Conservation (phyloP, 495 filamentous ascomycete species). For the Xylaria flabelliformis region DNA sequence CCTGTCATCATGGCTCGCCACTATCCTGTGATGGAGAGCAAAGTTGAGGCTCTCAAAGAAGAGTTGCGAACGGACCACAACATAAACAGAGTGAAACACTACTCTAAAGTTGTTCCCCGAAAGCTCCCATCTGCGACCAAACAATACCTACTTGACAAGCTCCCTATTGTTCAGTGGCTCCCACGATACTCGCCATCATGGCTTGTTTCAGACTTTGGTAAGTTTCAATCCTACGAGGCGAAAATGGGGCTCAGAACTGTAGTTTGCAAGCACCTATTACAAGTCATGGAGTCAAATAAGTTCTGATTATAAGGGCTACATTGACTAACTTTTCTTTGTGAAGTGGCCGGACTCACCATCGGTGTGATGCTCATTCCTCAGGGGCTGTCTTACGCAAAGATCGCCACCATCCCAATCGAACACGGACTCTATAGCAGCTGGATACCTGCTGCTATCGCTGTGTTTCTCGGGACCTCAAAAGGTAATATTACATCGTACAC, state of each 20-base stretch:
- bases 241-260: neutral
- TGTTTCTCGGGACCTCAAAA: constrained; percentile 63
- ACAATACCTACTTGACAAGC: constrained; percentile 57
- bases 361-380: constrained; percentile 61
- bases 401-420: constrained; percentile 58
- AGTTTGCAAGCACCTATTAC: neutral
- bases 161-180: constrained; percentile 61
- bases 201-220: constrained; percentile 54
- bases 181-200: constrained; percentile 55
- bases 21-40: neutral
- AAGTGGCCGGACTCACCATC: constrained; percentile 55
- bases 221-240: neutral
- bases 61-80: constrained; percentile 46
- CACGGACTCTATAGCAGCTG: constrained; percentile 61
- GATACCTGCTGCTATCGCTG: constrained; percentile 56
- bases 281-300: neutral
- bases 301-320: neutral
- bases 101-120: constrained; percentile 36
- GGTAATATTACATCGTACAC: constrained; percentile 41
- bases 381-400: constrained; percentile 58
- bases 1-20: constrained; percentile 11
- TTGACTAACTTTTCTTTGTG: constrained; percentile 1
- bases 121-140: constrained; percentile 48
- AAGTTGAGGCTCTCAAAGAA: constrained; percentile 32
- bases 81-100: constrained; percentile 43